Percentiles rank a stretch among this genome's conserved stretches.
phyloP scores from a whole-genome alignment of 176 grass and related monocot genomes.

The Pontederia paniculata region DNA sequence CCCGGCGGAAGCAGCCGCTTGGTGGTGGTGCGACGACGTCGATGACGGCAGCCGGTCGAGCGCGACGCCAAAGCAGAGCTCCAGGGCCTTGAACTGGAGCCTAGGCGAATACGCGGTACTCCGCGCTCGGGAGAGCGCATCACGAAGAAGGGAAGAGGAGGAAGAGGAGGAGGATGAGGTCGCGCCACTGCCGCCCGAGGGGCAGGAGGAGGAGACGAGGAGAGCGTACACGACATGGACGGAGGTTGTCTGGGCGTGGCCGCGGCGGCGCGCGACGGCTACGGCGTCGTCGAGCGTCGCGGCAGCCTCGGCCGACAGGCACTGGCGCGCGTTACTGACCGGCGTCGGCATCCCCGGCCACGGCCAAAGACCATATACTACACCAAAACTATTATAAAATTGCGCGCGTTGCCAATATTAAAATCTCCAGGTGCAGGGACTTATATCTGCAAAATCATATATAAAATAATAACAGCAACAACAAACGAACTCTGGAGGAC shows the following conservation, averaged over 20 bases:
- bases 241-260: constrained; percentile 29
- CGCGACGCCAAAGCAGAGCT: constrained; percentile 67
- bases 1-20: not conserved
- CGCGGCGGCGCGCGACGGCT: constrained; percentile 13
- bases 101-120: constrained; percentile 60
- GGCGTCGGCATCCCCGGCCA: constrained; percentile 26
- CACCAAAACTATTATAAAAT: constrained; percentile 9
- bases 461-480: not conserved
- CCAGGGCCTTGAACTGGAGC: constrained; percentile 82
- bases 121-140: constrained; percentile 54
- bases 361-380: constrained; percentile 22
- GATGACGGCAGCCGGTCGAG: constrained; percentile 58
- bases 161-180: not conserved
- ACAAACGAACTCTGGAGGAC: not conserved
- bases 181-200: not conserved
- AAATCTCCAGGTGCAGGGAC: not conserved
- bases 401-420: not conserved
- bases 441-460: not conserved
- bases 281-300: constrained; percentile 28
- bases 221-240: constrained; percentile 45
- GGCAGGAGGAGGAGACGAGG: constrained; percentile 4
- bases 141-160: constrained; percentile 34
- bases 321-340: constrained; percentile 23
- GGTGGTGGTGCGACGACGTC: constrained; percentile 1
- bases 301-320: constrained; percentile 27